Evolutionary conservation across 2,329 filamentous ascomycete genomes (phyloP).

Genomic region (Colletotrichum filicis): DNA sequence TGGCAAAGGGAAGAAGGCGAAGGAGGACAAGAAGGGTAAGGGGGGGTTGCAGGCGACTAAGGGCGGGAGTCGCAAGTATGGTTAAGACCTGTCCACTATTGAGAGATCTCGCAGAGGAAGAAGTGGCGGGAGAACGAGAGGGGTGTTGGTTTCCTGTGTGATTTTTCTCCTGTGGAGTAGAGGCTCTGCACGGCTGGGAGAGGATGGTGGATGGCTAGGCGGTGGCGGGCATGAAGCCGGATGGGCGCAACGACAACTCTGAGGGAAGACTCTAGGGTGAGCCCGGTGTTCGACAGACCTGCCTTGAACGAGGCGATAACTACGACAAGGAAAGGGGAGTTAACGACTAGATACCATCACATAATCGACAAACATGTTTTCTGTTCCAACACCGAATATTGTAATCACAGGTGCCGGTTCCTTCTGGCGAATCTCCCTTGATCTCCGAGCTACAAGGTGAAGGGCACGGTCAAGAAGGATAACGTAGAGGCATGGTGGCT

Average conservation of each 20-base stretch:
- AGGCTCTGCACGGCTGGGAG: too few species aligned
- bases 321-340: neutral
- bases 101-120: neutral
- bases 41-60: conserved; percentile 40
- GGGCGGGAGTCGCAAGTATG: conserved; percentile 67
- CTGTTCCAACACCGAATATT: neutral
- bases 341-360: conserved; percentile 25
- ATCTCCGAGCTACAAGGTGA: too few species aligned
- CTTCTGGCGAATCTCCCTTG: too few species aligned
- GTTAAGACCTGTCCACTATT: conserved; percentile 48
- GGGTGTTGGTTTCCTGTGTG: too few species aligned
- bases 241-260: neutral
- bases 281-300: neutral
- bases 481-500: too few species aligned
- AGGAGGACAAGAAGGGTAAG: conserved; percentile 47
- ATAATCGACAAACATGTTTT: conserved; percentile 15
- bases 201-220: too few species aligned
- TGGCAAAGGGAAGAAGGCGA: conserved; percentile 63
- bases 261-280: neutral
- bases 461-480: too few species aligned
- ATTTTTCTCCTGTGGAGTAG: neutral
- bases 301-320: neutral
- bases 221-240: neutral
- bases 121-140: too few species aligned
- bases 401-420: too few species aligned